These are phyloP conservation scores for Hibiscus tridactylites DNA, from an alignment of 345 rosid genomes.

Conservation along the genomic window DNA sequence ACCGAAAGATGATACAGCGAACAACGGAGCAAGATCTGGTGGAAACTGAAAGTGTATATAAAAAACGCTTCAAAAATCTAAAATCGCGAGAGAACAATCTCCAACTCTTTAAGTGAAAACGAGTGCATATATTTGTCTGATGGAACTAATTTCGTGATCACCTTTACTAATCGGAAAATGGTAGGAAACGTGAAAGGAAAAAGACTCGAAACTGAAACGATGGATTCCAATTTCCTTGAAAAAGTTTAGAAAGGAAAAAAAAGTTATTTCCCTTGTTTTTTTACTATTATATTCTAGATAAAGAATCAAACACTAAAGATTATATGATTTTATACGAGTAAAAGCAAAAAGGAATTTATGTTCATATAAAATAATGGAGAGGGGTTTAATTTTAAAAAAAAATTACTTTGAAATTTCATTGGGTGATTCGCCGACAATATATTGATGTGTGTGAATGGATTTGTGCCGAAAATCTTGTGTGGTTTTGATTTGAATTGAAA, in stretches of 20 bases:
- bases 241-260: not conserved
- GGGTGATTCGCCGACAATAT: not conserved
- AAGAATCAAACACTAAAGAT: not conserved
- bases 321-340: not conserved
- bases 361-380: not conserved
- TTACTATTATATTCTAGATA: not conserved
- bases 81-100: slow-evolving; percentile 21
- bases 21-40: slow-evolving; percentile 14
- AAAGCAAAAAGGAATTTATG: not conserved
- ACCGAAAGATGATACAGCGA: not conserved
- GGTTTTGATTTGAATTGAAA: not conserved
- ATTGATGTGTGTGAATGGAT: not conserved
- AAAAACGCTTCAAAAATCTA: not conserved
- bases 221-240: not conserved
- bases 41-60: not conserved
- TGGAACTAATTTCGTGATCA: slow-evolving; percentile 23
- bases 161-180: slow-evolving; percentile 6
- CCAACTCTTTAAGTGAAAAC: not conserved
- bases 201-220: not conserved
- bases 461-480: not conserved
- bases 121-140: not conserved
- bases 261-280: not conserved
- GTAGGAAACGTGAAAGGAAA: slow-evolving; percentile 10
- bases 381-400: not conserved
- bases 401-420: not conserved